Evolutionary conservation across 1,139 yeast species (phyloP).

Genomic region (Suhomyces ambrosiae): DNA sequence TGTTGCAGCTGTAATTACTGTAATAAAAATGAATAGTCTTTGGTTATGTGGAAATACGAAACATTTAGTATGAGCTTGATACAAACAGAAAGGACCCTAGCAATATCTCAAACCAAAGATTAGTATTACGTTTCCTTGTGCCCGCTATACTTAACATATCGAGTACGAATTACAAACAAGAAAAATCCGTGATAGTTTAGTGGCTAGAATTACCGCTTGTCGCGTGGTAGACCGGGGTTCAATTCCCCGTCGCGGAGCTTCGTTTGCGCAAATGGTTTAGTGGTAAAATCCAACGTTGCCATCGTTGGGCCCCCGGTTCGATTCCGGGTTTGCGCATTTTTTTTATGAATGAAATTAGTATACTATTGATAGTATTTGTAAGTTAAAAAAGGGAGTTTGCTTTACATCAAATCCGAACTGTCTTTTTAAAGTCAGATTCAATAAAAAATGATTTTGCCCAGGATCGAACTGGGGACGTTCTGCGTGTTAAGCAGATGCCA

Average conservation of each 20-base stretch:
- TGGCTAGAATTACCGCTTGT: constrained; percentile 52
- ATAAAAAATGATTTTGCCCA: constrained; percentile 80
- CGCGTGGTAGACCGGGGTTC: constrained; percentile 73
- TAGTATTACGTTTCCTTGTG: too few relatives aligned
- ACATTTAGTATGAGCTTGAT: too few relatives aligned
- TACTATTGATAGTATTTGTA: not conserved
- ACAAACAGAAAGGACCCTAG: too few relatives aligned
- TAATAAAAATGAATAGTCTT: too few relatives aligned
- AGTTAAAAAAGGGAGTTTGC: too few relatives aligned
- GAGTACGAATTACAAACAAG: too few relatives aligned
- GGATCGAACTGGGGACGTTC: constrained; percentile 99
- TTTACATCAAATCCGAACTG: too few relatives aligned
- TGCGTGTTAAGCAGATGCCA: constrained; percentile 99
- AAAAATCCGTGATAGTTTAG: constrained; percentile 46
- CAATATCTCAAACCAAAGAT: too few relatives aligned
- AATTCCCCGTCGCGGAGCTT: constrained; percentile 68
- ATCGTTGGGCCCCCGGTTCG: constrained; percentile 22
- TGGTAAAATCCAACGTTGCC: constrained; percentile 20
- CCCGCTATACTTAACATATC: too few relatives aligned
- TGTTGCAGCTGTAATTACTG: too few relatives aligned
- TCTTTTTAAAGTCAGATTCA: not conserved
- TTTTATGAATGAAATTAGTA: constrained; percentile 1
- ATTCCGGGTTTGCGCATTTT: constrained; percentile 19
- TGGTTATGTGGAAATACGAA: too few relatives aligned
- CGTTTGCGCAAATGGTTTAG: constrained; percentile 21